Percentiles rank a stretch among this genome's conserved stretches.
phyloP scores from a whole-genome alignment of 2,329 filamentous ascomycete genomes.

The Ophiocordyceps australis region DNA sequence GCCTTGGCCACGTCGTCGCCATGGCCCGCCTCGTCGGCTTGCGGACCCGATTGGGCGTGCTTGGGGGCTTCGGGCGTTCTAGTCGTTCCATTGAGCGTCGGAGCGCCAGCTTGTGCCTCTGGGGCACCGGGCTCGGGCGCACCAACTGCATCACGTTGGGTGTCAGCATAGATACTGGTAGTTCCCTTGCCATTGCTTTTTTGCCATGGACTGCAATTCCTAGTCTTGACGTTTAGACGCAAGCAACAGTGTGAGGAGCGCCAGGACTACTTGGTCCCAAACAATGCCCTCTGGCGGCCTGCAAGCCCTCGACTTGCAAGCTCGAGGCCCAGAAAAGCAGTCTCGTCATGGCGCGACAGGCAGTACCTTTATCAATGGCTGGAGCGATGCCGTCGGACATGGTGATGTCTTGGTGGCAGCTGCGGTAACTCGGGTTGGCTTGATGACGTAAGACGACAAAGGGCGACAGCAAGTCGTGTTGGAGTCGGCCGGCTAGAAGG shows the following conservation, averaged over 20 bases:
- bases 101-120: slow-evolving; percentile 9
- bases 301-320: no score
- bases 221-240: no score
- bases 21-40: slow-evolving; percentile 4
- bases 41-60: slow-evolving; percentile 3
- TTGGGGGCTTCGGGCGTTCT: slow-evolving; percentile 3
- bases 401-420: slow-evolving; percentile 10
- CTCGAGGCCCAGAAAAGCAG: no score
- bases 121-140: slow-evolving; percentile 10
- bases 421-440: background rate
- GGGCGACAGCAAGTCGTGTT: background rate
- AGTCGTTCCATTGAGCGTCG: slow-evolving; percentile 8
- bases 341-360: slow-evolving; percentile 3
- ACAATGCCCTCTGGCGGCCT: no score
- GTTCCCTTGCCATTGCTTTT: no score
- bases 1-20: slow-evolving; percentile 1
- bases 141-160: slow-evolving; percentile 7
- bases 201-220: no score
- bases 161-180: no score
- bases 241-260: background rate
- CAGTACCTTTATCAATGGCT: slow-evolving; percentile 17
- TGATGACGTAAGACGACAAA: slow-evolving; percentile 5
- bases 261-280: background rate
- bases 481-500: background rate
- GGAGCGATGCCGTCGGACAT: slow-evolving; percentile 16